Percentiles rank a stretch among this genome's conserved stretches.
Conservation (phyloP, 108 stramenopile species). For the Skeletonema grethae region DNA sequence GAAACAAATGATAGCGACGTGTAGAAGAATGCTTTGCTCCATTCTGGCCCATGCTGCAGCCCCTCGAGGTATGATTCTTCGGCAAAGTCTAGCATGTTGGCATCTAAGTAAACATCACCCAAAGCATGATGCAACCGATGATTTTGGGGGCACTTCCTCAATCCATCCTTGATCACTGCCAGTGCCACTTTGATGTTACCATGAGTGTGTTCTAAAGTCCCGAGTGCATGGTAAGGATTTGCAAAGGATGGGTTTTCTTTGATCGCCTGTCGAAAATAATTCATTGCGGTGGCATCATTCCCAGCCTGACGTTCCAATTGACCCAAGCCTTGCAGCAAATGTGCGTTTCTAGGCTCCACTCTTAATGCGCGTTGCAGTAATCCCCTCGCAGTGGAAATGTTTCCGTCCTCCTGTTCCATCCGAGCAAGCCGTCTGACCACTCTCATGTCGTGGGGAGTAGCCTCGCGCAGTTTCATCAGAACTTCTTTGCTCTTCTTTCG, state of each 20-base stretch:
- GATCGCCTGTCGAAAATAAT: constrained; percentile 61
- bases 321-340: constrained; percentile 75
- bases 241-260: constrained; percentile 60
- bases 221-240: constrained; percentile 80
- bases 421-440: constrained; percentile 73
- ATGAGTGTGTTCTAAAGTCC: constrained; percentile 63
- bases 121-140: constrained; percentile 84
- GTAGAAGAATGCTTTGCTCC: constrained; percentile 66
- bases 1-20: constrained; percentile 67
- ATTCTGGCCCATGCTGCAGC: constrained; percentile 54
- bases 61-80: constrained; percentile 62
- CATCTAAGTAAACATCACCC: constrained; percentile 79
- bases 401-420: constrained; percentile 66
- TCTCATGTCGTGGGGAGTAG: constrained; percentile 74
- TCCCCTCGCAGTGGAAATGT: constrained; percentile 43
- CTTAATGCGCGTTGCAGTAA: constrained; percentile 57
- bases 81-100: constrained; percentile 71
- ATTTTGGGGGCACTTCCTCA: constrained; percentile 65
- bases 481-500: constrained; percentile 48
- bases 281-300: constrained; percentile 33
- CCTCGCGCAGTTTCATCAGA: constrained; percentile 48
- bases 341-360: constrained; percentile 49
- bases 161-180: constrained; percentile 62
- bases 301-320: constrained; percentile 55
- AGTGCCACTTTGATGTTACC: constrained; percentile 73